phyloP scores from a whole-genome alignment of 179 eudicot genomes.

The Heliamphora ciliata region DNA sequence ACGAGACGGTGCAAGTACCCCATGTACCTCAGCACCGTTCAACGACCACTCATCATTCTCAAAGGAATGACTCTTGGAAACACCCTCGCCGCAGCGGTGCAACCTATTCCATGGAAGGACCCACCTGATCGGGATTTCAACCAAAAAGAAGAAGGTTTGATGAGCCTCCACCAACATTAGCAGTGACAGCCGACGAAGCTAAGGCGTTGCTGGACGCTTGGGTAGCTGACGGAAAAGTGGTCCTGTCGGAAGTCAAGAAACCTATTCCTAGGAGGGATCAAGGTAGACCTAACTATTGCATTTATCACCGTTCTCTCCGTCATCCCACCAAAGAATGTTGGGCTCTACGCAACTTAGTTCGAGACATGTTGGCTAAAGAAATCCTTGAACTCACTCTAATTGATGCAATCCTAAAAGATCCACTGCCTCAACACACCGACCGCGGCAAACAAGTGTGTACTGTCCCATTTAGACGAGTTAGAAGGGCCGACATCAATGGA shows the following conservation, averaged over 20 bases:
- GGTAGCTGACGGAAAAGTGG: neutral
- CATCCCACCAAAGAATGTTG: neutral
- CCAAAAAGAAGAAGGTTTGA: too few relatives aligned
- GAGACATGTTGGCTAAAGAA: too few relatives aligned
- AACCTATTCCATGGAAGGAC: too few relatives aligned
- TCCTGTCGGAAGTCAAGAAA: neutral
- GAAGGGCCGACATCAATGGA: neutral
- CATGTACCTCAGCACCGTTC: too few relatives aligned
- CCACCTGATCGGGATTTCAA: neutral
- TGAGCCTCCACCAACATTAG: too few relatives aligned
- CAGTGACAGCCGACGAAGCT: too few relatives aligned
- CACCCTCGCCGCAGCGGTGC: too few relatives aligned
- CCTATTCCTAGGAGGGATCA: neutral
- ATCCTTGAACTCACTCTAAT: neutral
- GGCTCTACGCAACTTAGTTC: neutral
- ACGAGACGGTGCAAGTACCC: neutral
- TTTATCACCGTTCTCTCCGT: neutral
- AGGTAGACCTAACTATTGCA: neutral
- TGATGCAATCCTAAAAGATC: neutral
- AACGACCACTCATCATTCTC: too few relatives aligned
- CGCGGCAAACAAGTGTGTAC: neutral
- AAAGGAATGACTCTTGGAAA: too few relatives aligned
- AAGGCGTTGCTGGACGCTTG: neutral
- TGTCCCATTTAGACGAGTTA: neutral
- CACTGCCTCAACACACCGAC: neutral